Conservation (phyloP, 1,139 yeast species). For the Kodamaea suecica region DNA sequence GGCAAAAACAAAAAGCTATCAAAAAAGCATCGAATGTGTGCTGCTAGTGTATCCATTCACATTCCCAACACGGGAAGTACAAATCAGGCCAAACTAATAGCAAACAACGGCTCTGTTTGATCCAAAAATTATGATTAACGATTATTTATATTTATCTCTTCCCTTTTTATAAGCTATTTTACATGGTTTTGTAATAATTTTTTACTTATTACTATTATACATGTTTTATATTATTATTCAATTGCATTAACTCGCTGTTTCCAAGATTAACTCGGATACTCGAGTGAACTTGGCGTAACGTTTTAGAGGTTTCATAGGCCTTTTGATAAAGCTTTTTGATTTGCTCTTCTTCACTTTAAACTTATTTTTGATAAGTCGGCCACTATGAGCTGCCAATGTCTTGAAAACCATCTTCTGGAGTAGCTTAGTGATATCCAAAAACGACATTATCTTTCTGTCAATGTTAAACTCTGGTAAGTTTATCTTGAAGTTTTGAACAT, state of each 20-base stretch:
- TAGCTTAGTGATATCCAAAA: conserved; percentile 50
- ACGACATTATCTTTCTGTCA: conserved; percentile 48
- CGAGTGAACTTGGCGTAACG: conserved; percentile 27
- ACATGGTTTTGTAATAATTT: no score
- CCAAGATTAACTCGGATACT: conserved; percentile 6
- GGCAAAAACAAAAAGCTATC: no score
- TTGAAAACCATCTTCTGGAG: conserved; percentile 51
- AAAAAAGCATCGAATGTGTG: no score
- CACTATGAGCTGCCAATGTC: conserved; percentile 55
- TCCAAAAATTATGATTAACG: not conserved
- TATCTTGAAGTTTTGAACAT: conserved; percentile 58
- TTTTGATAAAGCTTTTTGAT: conserved; percentile 14
- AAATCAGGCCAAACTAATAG: no score
- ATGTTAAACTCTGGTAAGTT: conserved; percentile 53
- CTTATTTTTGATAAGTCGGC: conserved; percentile 57
- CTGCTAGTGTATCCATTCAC: no score
- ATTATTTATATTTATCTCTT: not conserved
- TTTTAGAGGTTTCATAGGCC: conserved; percentile 26
- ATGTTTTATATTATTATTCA: no score
- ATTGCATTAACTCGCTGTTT: no score
- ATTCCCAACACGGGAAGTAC: no score
- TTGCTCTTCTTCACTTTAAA: conserved; percentile 27
- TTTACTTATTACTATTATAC: no score
- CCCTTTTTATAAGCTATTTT: no score
- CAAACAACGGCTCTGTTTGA: no score